Evolutionary conservation across 768 basidiomycete genomes (phyloP), one percentile per base, ranked within the genome.

Genomic region (Suillus tomentosus): DNA sequence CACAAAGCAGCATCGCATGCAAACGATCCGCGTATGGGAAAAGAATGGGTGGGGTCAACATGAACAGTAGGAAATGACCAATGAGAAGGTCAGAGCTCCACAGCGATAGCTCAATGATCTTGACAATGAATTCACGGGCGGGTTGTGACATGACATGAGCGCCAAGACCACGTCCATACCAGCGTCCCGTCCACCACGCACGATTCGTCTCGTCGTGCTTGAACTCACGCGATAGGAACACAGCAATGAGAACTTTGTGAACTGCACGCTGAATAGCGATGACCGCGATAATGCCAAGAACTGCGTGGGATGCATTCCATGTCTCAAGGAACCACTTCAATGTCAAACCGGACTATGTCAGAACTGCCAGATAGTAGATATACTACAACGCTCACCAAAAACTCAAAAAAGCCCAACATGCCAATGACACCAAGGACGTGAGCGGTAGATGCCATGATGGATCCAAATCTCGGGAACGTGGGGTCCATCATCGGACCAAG

Each of bases 141-240:
- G 96, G 96, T 74, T 99, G 97, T n/a, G 94, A 95, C 87, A 96
- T 92, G 50, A 90, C 95, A 74, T 94, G 90, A 5, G 86, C 72
- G 50, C 96, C 96, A 31, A 99, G 84, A 5, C 95, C 95, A 59
- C 95, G 89, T 50, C 96, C 96, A 75, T 95, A 96, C 97, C 97
- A 98, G 73, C 89, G 83, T 55, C 95, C 96, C 39, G 96, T 96
- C 97, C 97, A 99, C 96, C 96, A 99, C 8, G 96, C 96, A 34
- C 94, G 85, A 79, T 99, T 99, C 42, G 94, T 96, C 78, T 99
- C 96, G 74, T 99, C 97, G 74, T 99, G 95, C 80, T 99, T 99
- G 85, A 97, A 97, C 78, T 99, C 97, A 67, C 97, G 91, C 47
- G 95, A 91, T 43, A 99, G 81, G 86, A 96, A 95, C 65, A 96